Base-by-base conservation (phyloP, 2,329 filamentous ascomycete genomes). In the Macrophomina tecta region DNA sequence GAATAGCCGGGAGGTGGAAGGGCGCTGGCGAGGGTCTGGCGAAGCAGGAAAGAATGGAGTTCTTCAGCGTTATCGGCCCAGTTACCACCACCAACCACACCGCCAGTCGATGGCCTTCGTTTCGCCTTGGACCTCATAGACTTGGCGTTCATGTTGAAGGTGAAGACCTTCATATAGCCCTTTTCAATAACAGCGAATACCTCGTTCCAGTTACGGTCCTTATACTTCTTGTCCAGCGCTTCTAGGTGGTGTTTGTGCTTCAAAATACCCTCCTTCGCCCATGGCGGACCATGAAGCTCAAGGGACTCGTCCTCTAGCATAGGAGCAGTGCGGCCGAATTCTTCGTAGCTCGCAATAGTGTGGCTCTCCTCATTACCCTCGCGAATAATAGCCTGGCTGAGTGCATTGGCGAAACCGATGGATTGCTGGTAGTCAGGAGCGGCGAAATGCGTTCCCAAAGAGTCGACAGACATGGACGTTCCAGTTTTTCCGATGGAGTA, bases 231-330 rank as follows among this genome's bases (percentile, higher is more conserved):
- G 71, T 97, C 94, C 42, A 93, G 85, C 4, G 92, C 89, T 76
- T 98, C 94, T 3, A 98, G 85, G 74, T 98, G 94, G 77, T 97
- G 94, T 79, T 98, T 98, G 82, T 99, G 94, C 72, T 94, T 94
- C 23, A 98, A 84, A 72, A 96, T 92, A 69, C 95, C 95, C 79
- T 99, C 95, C 80, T 99, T 99, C 34, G 96, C 90, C 95, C 95
- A 99, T 0, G 95, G 95, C n/a, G 95, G 92, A 30, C 95, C 95
- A 11, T 91, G 89, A 46, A 99, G 88, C 75, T 97, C 94, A 12
- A 99, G 85, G 0, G 91, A 93, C 74, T 99, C 95, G 73, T 98
- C 95, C 73, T 97, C 94, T 0, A 98, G 87, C 9, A 97, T 82
- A 32, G 90, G 88, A 5, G 86, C 83, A 1, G 82, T 82, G 56